Percentiles rank a stretch among this genome's conserved stretches.
phyloP scores from a whole-genome alignment of 2,329 filamentous ascomycete genomes.

The Alternaria incomplexa region DNA sequence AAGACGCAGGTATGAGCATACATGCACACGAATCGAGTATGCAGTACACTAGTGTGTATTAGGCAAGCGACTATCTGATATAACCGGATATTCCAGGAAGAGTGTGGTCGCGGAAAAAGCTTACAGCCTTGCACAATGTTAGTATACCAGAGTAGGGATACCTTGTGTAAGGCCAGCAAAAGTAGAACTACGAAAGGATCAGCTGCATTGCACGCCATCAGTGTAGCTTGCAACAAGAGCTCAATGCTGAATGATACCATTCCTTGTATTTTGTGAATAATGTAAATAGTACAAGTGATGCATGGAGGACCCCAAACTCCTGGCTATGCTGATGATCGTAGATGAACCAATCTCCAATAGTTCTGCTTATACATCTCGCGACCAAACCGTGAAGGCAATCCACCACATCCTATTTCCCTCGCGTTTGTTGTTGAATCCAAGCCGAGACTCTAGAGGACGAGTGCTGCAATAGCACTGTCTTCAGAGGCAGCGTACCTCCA shows the following conservation, averaged over 20 bases:
- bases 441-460: accelerated
- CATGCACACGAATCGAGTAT: not conserved
- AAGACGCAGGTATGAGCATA: not conserved
- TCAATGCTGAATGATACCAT: not conserved
- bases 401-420: not conserved
- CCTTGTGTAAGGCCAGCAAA: not conserved
- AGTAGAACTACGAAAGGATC: not conserved
- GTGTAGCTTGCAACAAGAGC: not conserved
- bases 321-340: constrained; percentile 30
- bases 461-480: not conserved
- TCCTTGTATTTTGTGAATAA: not conserved
- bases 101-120: not conserved
- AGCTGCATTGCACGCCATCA: not conserved
- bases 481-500: not conserved
- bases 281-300: constrained; percentile 9
- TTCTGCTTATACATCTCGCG: not conserved
- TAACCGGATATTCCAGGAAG: constrained; percentile 5
- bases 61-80: constrained; percentile 6
- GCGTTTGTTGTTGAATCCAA: not conserved
- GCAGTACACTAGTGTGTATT: constrained; percentile 7
- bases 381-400: not conserved
- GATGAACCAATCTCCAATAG: not conserved
- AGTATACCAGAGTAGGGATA: not conserved
- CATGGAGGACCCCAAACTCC: constrained; percentile 19
- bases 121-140: not conserved